phyloP scores from a whole-genome alignment of 1,284 basidiomycete genomes.

The Exobasidium cylindrosporum region DNA sequence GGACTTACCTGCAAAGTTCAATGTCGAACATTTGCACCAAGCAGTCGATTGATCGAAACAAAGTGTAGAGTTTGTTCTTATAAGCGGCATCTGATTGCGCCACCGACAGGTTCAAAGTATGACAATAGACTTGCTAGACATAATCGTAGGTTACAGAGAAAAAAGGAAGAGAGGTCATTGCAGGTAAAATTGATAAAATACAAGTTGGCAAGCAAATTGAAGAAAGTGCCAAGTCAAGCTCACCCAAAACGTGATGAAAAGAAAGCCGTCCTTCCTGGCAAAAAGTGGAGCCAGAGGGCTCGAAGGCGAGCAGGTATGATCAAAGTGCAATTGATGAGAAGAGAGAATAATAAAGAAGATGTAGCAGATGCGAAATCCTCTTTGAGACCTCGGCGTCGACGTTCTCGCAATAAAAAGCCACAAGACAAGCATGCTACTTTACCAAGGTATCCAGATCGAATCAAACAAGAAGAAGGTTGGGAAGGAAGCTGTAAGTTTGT shows the following conservation, averaged over 20 bases:
- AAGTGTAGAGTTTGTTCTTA: background rate
- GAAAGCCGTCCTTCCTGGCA: background rate
- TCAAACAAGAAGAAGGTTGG: background rate
- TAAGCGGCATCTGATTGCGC: background rate
- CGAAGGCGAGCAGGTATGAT: conserved; percentile 7
- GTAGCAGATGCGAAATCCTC: background rate
- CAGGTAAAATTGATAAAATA: background rate
- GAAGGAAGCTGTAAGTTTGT: background rate
- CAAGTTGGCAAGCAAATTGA: background rate
- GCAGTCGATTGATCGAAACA: background rate
- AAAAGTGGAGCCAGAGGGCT: conserved; percentile 1
- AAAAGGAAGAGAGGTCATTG: background rate
- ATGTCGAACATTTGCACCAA: background rate
- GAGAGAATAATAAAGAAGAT: background rate
- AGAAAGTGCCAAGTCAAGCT: background rate
- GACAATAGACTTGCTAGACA: background rate
- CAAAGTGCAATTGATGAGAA: background rate
- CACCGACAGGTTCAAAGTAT: background rate
- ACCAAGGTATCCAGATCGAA: background rate
- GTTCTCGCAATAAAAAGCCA: background rate
- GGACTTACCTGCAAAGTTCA: background rate
- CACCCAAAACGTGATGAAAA: background rate
- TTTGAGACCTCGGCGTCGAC: no score
- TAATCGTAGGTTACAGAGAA: background rate
- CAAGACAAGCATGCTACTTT: background rate